A percentile compares a stretch with the other conserved stretches of the same genome.
These are phyloP conservation scores for Beauveria medogensis DNA, from an alignment of 2,329 filamentous ascomycete species.

Conservation along the genomic window DNA sequence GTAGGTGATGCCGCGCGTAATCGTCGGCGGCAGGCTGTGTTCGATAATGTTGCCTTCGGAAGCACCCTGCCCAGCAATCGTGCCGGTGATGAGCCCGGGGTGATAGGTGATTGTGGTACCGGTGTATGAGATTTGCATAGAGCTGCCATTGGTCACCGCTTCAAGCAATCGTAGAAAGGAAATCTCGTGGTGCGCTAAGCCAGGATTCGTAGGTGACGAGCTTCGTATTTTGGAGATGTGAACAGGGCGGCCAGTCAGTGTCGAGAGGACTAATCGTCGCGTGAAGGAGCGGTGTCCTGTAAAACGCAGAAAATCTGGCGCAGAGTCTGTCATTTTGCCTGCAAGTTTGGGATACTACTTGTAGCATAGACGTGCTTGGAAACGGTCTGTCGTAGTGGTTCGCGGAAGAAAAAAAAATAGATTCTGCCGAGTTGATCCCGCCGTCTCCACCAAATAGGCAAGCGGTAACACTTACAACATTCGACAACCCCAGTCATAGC, in stretches of 20 bases:
- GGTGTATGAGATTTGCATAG: constrained; percentile 92
- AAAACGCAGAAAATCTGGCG: constrained; percentile 60
- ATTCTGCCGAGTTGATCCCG: constrained; percentile 26
- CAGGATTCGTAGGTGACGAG: constrained; percentile 75
- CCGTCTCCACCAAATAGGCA: constrained; percentile 14
- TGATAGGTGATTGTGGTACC: constrained; percentile 89
- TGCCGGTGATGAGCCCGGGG: constrained; percentile 85
- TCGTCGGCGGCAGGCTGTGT: constrained; percentile 70
- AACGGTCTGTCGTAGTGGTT: not conserved
- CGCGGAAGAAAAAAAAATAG: constrained; percentile 23
- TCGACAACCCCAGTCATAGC: not conserved
- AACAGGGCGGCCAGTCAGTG: constrained; percentile 79
- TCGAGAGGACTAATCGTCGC: constrained; percentile 79
- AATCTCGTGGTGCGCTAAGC: constrained; percentile 85
- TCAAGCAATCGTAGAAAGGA: constrained; percentile 94
- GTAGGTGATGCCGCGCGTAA: constrained; percentile 78
- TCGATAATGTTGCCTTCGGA: constrained; percentile 64
- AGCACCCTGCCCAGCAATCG: constrained; percentile 66
- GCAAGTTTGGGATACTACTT: constrained; percentile 7
- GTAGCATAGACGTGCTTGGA: not conserved
- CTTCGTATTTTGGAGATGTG: constrained; percentile 93
- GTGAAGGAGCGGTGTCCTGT: constrained; percentile 77
- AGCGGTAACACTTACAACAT: constrained; percentile 20
- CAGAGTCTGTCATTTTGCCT: constrained; percentile 33
- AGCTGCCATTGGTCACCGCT: constrained; percentile 86